phyloP scores from a whole-genome alignment of 129 eudicot genomes.

The Arctium minus region DNA sequence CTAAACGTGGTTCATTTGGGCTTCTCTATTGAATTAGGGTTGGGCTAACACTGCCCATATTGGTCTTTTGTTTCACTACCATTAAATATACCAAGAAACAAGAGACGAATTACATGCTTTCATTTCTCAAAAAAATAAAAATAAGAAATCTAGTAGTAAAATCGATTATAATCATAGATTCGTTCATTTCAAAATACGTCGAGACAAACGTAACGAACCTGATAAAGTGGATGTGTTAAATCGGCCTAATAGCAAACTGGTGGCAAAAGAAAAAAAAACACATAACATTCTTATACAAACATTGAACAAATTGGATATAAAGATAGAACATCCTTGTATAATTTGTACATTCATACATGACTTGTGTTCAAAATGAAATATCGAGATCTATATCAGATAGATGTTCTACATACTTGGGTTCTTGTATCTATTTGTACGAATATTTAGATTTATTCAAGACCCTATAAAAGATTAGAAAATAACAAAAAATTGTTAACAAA shows the following conservation, averaged over 20 bases:
- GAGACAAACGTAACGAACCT: no score
- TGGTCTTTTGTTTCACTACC: not conserved
- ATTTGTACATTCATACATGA: no score
- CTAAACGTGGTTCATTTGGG: not conserved
- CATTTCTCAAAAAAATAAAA: no score
- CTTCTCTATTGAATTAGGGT: not conserved
- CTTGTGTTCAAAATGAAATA: no score
- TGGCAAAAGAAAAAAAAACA: not conserved
- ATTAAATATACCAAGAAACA: not conserved
- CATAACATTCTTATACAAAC: no score
- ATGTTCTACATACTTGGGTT: not conserved
- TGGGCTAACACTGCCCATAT: not conserved
- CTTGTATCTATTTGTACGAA: not conserved
- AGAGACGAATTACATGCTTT: no score
- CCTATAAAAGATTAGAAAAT: no score
- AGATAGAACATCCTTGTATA: no score
- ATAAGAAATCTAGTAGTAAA: not conserved
- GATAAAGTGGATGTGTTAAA: no score
- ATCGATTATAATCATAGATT: no score
- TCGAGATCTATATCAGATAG: not conserved
- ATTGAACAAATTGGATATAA: no score
- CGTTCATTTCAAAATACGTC: not conserved
- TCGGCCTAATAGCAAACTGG: not conserved
- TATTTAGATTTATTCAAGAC: not conserved
- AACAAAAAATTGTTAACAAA: not conserved